Base-by-base conservation (phyloP, 768 basidiomycete species). In the Lepiota brunneoincarnata region DNA sequence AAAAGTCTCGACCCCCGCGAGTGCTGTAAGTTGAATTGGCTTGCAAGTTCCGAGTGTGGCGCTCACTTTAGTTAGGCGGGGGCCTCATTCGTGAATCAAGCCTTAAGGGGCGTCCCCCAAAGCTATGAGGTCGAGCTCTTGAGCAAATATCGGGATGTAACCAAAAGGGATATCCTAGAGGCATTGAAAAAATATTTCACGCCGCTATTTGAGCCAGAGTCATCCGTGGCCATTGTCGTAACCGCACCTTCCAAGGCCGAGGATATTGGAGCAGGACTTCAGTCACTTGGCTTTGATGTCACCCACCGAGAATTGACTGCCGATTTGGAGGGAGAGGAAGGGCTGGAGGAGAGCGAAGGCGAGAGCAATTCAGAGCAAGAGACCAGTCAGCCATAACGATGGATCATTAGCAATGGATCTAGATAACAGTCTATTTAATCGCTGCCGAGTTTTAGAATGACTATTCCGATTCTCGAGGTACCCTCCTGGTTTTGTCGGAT, bases 81-180 rank as follows among this genome's bases (percentile, higher is more conserved):
- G 36, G 78, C 81, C 21, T 96, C 93, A 0, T 98, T 97, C 70
- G 75, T 79, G 26, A 95, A 98, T 70, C 92, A 97, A 74, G 90
- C 87, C 0, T 76, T 99, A n/a, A 91, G 90, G 64, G 89, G 86
- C 28, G 81, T 98, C 9, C 72, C 86, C 4, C 84, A 87, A 63
- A 81, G 84, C 56, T 76, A 89, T 63, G 86, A 89, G 61, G 75
- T 89, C 21, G 79, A 87, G 49, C 77, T 93, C n/a, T 76, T 96
- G 41, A 81, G 86, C 60, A 83, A 84, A 64, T 89, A 85, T 63
- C 87, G 93, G 75, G 71, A 72, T n/a, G 81, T 98, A 54, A 88
- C 86, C 15, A 86, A 86, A 63, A 81, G 83, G 4, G 86, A 97
- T 56, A 86, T 98, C 48, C 66, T 93, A 14, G 70, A 66, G 5